A percentile compares a stretch with the other conserved stretches of the same genome.
Conservation (phyloP, 192 early-diverging fungal genomes). For the Coemansia pectinata region DNA sequence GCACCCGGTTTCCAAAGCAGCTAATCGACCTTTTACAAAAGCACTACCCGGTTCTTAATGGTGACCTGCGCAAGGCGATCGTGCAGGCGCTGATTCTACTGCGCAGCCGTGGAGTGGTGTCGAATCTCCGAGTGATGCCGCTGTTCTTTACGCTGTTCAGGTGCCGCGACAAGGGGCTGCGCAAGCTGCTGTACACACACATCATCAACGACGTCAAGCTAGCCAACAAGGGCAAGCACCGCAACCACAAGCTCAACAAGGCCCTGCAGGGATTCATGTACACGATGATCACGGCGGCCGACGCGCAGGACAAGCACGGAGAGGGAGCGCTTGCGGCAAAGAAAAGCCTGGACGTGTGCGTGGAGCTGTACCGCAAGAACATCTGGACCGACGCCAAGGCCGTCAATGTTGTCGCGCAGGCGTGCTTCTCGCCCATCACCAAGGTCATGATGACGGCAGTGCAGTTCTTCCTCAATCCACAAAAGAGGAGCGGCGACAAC, state of each 20-base stretch:
- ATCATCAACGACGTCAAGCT: slow-evolving; percentile 96
- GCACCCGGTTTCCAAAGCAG: slow-evolving; percentile 76
- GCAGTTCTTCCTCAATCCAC: slow-evolving; percentile 90
- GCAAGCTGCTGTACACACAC: slow-evolving; percentile 85
- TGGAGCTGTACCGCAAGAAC: slow-evolving; percentile 95
- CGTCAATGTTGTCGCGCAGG: slow-evolving; percentile 96
- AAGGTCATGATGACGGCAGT: slow-evolving; percentile 93
- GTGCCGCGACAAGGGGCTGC: slow-evolving; percentile 88
- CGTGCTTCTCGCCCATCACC: slow-evolving; percentile 87
- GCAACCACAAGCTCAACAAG: slow-evolving; percentile 99
- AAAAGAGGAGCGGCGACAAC: slow-evolving; percentile 60
- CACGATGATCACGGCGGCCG: slow-evolving; percentile 81
- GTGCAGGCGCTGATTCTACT: slow-evolving; percentile 90
- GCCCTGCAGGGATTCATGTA: slow-evolving; percentile 98
- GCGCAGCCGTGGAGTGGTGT: slow-evolving; percentile 79
- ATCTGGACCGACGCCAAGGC: slow-evolving; percentile 99
- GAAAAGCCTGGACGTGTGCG: slow-evolving; percentile 94
- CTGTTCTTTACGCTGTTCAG: slow-evolving; percentile 97
- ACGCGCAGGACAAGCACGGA: slow-evolving; percentile 62
- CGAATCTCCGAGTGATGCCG: slow-evolving; percentile 69
- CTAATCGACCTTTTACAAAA: slow-evolving; percentile 81
- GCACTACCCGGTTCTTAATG: slow-evolving; percentile 78
- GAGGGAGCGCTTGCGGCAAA: slow-evolving; percentile 91
- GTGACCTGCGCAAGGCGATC: slow-evolving; percentile 81
- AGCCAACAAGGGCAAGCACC: slow-evolving; percentile 81